These are phyloP conservation scores for Wickerhamomyces tratensis DNA, from an alignment of 805 yeast genomes.

Conservation along the genomic window DNA sequence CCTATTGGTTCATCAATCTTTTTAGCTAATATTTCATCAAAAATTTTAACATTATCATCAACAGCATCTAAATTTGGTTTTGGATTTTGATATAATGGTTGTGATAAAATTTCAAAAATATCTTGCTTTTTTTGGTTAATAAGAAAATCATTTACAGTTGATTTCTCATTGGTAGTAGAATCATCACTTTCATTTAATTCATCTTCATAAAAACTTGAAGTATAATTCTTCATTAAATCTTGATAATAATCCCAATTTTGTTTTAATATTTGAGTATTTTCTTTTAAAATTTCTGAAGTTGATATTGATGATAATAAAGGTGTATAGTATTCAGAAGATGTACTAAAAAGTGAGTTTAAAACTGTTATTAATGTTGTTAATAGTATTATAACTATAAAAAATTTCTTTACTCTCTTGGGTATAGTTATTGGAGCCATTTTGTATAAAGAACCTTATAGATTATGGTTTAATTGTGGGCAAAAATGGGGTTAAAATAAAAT, in stretches of 20 bases:
- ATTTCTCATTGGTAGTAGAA: background rate
- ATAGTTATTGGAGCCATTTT: background rate
- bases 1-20: slow-evolving; percentile 20
- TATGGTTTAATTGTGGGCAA: too few relatives aligned
- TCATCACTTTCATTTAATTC: background rate
- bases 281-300: too few relatives aligned
- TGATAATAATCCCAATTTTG: slow-evolving; percentile 11
- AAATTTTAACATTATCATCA: slow-evolving; percentile 4
- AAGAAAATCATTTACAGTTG: background rate
- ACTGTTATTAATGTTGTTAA: background rate
- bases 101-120: slow-evolving; percentile 6
- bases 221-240: slow-evolving; percentile 12
- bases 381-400: too few relatives aligned
- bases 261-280: slow-evolving; percentile 1
- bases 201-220: slow-evolving; percentile 7
- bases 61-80: slow-evolving; percentile 8
- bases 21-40: slow-evolving; percentile 2
- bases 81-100: slow-evolving; percentile 13
- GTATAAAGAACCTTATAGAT: too few relatives aligned
- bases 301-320: background rate
- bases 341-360: background rate
- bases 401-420: background rate
- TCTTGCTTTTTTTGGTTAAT: background rate
- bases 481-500: too few relatives aligned
- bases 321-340: background rate